Percentiles rank a stretch among this genome's conserved stretches.
Evolutionary conservation across 176 grass and related monocot genomes (phyloP).

Genomic region (Guadua angustifolia): DNA sequence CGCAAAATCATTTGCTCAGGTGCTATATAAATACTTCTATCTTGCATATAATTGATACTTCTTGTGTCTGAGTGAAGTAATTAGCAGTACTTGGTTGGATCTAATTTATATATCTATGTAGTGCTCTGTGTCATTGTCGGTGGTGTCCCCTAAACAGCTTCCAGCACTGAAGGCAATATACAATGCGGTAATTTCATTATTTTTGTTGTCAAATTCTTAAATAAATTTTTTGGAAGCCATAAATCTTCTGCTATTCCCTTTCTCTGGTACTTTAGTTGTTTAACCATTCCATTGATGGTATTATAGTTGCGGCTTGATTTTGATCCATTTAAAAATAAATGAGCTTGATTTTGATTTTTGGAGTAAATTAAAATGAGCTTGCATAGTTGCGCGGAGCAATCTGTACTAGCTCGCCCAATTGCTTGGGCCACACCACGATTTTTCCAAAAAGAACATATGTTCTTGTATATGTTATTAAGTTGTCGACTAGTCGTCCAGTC

Average conservation of each 20-base stretch:
- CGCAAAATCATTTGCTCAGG: conserved; percentile 86
- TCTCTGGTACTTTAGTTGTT: conserved; percentile 21
- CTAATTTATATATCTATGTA: conserved; percentile 57
- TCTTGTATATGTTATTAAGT: no score
- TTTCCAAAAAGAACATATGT: not conserved
- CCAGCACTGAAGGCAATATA: conserved; percentile 89
- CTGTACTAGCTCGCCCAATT: not conserved
- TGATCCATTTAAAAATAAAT: conserved; percentile 2
- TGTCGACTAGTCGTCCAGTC: no score
- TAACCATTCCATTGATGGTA: conserved; percentile 29
- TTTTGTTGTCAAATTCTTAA: conserved; percentile 31
- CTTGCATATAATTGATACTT: conserved; percentile 39
- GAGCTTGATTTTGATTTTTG: conserved; percentile 11
- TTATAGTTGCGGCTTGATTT: conserved; percentile 31
- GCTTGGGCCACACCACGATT: conserved; percentile 20
- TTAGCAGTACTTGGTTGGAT: conserved; percentile 11
- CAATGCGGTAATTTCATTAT: conserved; percentile 67
- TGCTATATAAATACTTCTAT: conserved; percentile 38
- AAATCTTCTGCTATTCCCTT: not conserved
- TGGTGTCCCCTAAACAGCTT: conserved; percentile 92
- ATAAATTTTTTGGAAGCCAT: conserved; percentile 22
- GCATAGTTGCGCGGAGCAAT: not conserved
- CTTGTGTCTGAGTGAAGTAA: conserved; percentile 17
- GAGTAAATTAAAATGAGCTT: conserved; percentile 18
- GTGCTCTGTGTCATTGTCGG: conserved; percentile 78